A percentile compares a stretch with the other conserved stretches of the same genome.
Evolutionary conservation across 345 rosid genomes (phyloP).

Genomic region (Pistacia integerrima): DNA sequence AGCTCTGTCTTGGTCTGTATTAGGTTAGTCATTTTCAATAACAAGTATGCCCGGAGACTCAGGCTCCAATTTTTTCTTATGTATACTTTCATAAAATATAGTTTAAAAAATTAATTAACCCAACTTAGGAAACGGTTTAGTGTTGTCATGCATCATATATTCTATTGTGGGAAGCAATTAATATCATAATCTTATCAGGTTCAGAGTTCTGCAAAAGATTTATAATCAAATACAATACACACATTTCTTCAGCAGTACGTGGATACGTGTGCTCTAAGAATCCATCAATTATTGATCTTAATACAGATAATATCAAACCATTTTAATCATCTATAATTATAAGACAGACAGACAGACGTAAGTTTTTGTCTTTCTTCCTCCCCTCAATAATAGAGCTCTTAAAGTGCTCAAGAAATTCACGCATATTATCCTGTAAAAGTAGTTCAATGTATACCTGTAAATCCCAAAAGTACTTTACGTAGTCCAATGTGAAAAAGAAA

Average conservation of each 20-base stretch:
- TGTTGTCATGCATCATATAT: conserved; percentile 26
- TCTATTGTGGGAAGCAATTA: conserved; percentile 14
- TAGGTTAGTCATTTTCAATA: conserved; percentile 30
- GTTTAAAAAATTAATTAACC: not conserved
- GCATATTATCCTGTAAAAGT: not conserved
- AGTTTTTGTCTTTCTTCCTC: conserved; percentile 23
- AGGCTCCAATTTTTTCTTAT: conserved; percentile 14
- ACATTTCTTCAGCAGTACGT: not conserved
- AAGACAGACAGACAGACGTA: conserved; percentile 22
- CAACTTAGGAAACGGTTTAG: conserved; percentile 20
- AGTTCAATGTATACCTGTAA: not conserved
- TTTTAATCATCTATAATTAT: conserved; percentile 3
- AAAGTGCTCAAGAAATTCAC: not conserved
- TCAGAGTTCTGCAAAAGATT: not conserved
- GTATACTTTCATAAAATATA: not conserved
- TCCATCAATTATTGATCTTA: conserved; percentile 14
- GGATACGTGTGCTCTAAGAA: conserved; percentile 24
- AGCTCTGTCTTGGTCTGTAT: not conserved
- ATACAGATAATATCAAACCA: not conserved
- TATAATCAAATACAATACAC: too few species aligned
- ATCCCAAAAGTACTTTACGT: not conserved
- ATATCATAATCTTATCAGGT: not conserved
- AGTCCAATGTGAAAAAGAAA: not conserved
- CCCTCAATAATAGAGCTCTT: conserved; percentile 35
- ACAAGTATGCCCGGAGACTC: conserved; percentile 25